These are phyloP conservation scores for Mycena crocata DNA, from an alignment of 768 basidiomycete species.

Conservation along the genomic window DNA sequence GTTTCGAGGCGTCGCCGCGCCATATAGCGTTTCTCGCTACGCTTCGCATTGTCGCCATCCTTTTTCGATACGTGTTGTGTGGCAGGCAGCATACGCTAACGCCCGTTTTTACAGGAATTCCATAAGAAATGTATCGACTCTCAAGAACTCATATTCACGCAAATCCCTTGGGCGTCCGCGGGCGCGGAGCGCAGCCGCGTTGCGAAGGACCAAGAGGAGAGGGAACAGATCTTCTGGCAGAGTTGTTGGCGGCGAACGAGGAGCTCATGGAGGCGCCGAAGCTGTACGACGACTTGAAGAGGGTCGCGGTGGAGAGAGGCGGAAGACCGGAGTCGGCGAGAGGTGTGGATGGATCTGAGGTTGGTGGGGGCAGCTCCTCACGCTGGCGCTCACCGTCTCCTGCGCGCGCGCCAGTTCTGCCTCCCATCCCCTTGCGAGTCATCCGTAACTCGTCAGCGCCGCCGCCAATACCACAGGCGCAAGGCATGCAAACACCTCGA, in stretches of 20 bases:
- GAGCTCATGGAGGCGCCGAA: conserved; percentile 16
- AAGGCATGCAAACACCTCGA: too few species aligned
- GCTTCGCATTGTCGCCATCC: too few species aligned
- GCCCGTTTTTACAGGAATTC: too few species aligned
- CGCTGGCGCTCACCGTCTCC: conserved; percentile 54
- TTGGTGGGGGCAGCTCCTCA: conserved; percentile 46
- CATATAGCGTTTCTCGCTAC: too few species aligned
- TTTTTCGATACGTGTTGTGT: too few species aligned
- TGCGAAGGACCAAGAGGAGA: conserved; percentile 46
- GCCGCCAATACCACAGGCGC: not conserved
- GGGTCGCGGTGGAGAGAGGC: conserved; percentile 18
- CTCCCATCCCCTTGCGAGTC: conserved; percentile 9
- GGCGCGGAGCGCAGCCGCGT: conserved; percentile 68
- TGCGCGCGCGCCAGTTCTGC: not conserved
- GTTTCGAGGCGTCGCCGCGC: too few species aligned
- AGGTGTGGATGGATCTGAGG: conserved; percentile 60
- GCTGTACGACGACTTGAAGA: conserved; percentile 21
- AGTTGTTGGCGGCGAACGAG: conserved; percentile 15
- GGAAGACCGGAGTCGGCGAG: conserved; percentile 18
- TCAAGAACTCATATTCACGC: conserved; percentile 86
- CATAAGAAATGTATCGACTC: conserved; percentile 81
- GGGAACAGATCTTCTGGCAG: conserved; percentile 44
- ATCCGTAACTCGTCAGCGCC: conserved; percentile 14
- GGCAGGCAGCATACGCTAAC: too few species aligned
- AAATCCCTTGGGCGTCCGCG: conserved; percentile 92